These are phyloP conservation scores for Phytophthora kernoviae DNA, from an alignment of 352 stramenopile genomes.

Conservation along the genomic window DNA sequence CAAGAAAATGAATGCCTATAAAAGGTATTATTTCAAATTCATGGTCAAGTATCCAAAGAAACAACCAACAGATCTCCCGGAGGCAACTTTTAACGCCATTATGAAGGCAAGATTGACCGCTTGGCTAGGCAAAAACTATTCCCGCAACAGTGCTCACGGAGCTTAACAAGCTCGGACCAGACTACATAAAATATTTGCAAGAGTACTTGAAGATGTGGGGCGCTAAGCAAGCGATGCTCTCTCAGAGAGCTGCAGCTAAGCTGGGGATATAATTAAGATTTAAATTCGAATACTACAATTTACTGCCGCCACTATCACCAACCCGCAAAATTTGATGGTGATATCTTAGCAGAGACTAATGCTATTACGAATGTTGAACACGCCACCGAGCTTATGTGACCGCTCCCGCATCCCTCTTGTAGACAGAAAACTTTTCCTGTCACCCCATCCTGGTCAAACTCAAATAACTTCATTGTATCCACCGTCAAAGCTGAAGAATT, in stretches of 20 bases:
- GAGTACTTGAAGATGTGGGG: background rate
- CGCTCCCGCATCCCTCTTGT: too few relatives aligned
- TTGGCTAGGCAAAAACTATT: background rate
- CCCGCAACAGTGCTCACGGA: background rate
- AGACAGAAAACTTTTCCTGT: too few relatives aligned
- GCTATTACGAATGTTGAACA: too few relatives aligned
- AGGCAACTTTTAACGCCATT: background rate
- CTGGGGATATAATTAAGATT: background rate
- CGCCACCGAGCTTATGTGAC: too few relatives aligned
- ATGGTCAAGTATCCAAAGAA: background rate
- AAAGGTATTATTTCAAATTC: background rate
- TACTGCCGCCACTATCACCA: too few relatives aligned
- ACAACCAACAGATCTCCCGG: background rate
- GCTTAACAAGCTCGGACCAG: background rate
- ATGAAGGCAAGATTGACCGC: background rate
- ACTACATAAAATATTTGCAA: background rate
- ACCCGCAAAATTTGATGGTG: too few relatives aligned
- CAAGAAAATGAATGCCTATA: background rate
- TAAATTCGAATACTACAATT: too few relatives aligned
- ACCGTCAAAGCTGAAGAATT: too few relatives aligned
- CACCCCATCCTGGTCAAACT: too few relatives aligned
- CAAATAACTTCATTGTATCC: too few relatives aligned
- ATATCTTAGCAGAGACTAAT: too few relatives aligned
- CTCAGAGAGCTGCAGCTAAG: background rate
- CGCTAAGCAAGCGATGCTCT: conserved; percentile 1